A percentile compares a stretch with the other conserved stretches of the same genome.
phyloP scores from a whole-genome alignment of 331 rosid species.

The Cydonia oblonga region DNA sequence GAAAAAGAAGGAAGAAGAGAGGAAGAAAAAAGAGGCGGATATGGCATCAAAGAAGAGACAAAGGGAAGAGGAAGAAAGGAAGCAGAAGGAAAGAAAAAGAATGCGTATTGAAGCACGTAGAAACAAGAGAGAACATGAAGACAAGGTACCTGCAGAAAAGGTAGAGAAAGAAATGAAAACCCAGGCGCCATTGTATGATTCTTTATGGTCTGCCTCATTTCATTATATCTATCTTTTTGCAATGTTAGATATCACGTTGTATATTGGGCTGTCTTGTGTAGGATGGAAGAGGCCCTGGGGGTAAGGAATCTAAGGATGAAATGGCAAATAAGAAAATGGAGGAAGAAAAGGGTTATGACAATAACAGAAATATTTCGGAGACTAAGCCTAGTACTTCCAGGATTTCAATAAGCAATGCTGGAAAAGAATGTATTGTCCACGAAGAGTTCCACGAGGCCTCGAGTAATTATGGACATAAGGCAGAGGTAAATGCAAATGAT shows the following conservation, averaged over 20 bases:
- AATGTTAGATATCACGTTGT: conserved; percentile 8
- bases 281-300: conserved; percentile 41
- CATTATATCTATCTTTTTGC: neutral
- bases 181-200: conserved; percentile 39
- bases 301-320: conserved; percentile 28
- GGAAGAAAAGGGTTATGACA: conserved; percentile 13
- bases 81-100: conserved; percentile 69
- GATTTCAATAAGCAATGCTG: conserved; percentile 21
- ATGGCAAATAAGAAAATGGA: conserved; percentile 19
- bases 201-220: conserved; percentile 2
- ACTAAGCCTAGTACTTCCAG: conserved; percentile 17
- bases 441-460: conserved; percentile 16
- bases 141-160: conserved; percentile 44
- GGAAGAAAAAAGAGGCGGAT: conserved; percentile 61
- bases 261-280: conserved; percentile 24
- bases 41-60: conserved; percentile 72
- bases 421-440: conserved; percentile 22
- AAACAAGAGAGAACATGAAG: conserved; percentile 44
- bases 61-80: conserved; percentile 74
- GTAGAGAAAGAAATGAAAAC: conserved; percentile 30
- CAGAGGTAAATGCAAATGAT: conserved; percentile 32
- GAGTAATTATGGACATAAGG: conserved; percentile 18
- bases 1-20: conserved; percentile 59
- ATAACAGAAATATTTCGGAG: conserved; percentile 19
- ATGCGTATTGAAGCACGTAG: conserved; percentile 51